These are phyloP conservation scores for Xylaria cubensis DNA, from an alignment of 495 filamentous ascomycete species.

Conservation along the genomic window DNA sequence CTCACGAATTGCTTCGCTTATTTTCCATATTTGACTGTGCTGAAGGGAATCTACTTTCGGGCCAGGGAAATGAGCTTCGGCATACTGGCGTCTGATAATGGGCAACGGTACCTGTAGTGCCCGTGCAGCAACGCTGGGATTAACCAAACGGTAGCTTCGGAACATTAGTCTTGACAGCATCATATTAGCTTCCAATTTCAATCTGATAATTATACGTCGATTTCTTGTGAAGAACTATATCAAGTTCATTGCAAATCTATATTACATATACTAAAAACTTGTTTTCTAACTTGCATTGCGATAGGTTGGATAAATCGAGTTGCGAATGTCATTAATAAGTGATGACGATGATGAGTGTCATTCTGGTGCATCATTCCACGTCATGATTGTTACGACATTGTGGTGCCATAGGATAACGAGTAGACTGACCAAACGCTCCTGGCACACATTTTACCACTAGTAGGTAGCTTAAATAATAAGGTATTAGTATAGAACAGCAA, in stretches of 20 bases:
- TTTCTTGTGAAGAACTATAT: background rate
- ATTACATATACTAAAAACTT: background rate
- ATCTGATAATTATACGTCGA: background rate
- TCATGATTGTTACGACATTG: background rate
- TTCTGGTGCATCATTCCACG: background rate
- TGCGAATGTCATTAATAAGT: background rate
- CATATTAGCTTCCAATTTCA: background rate
- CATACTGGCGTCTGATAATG: conserved; percentile 19
- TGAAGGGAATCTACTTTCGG: conserved; percentile 34
- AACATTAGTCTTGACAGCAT: conserved; percentile 17
- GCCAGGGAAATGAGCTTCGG: conserved; percentile 30
- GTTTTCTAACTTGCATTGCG: background rate
- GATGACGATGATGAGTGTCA: conserved; percentile 22
- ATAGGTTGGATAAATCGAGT: background rate
- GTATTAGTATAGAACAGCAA: background rate
- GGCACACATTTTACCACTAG: background rate
- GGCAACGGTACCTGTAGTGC: background rate
- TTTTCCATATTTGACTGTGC: conserved; percentile 38
- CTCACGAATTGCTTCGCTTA: conserved; percentile 57
- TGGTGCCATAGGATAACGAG: background rate
- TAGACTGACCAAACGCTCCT: background rate
- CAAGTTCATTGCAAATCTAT: background rate
- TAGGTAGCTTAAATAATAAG: background rate
- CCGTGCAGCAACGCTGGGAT: background rate
- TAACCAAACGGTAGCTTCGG: background rate